These are phyloP conservation scores for Solanum pinnatisectum DNA, from an alignment of 257 asterid genomes.

Conservation along the genomic window DNA sequence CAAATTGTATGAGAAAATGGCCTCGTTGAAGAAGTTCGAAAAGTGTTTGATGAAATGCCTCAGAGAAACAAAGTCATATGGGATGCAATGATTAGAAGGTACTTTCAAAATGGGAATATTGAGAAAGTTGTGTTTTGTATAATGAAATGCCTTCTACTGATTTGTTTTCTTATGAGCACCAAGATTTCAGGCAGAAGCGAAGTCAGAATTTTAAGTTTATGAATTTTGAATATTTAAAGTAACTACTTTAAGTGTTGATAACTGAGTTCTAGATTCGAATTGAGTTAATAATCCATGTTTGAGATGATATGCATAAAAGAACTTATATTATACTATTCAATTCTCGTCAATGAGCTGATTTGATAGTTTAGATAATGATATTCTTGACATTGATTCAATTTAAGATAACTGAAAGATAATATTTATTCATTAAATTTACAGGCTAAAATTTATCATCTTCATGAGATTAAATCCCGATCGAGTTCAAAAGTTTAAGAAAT, in stretches of 20 bases:
- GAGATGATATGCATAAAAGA: no score
- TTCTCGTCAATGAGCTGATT: no score
- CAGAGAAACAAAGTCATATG: slow-evolving; percentile 25
- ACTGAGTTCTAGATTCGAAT: not conserved
- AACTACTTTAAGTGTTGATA: no score
- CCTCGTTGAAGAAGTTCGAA: not conserved
- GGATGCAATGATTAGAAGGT: slow-evolving; percentile 50
- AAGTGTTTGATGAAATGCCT: slow-evolving; percentile 32
- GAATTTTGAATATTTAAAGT: no score
- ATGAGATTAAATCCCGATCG: not conserved
- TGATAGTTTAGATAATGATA: not conserved
- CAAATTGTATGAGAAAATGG: slow-evolving; percentile 2
- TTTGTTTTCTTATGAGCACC: slow-evolving; percentile 43
- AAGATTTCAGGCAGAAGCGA: slow-evolving; percentile 34
- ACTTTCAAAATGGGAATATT: slow-evolving; percentile 31
- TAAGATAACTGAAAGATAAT: not conserved
- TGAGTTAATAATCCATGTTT: no score
- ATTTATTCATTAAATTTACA: not conserved
- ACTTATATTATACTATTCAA: not conserved
- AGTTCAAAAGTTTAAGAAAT: not conserved
- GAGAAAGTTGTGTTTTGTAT: slow-evolving; percentile 30
- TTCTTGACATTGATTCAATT: not conserved
- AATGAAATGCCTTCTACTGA: slow-evolving; percentile 31
- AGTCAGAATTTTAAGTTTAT: not conserved
- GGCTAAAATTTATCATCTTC: no score